phyloP scores from a whole-genome alignment of 2,329 filamentous ascomycete species.

The Venturia carpophila region DNA sequence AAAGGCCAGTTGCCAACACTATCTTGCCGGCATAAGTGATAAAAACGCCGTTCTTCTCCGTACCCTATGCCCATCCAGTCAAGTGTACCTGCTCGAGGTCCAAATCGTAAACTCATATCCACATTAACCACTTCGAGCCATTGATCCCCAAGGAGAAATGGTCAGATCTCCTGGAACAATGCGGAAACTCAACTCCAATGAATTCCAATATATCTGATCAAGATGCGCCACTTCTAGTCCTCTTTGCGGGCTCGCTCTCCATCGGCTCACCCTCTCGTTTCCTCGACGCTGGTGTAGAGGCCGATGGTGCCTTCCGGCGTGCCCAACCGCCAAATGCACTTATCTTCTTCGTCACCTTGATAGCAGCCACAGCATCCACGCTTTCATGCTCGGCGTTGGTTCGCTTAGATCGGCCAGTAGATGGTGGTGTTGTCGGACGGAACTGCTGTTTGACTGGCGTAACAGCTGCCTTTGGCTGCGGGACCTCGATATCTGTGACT shows the following conservation, averaged over 20 bases:
- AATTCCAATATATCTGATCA: not conserved
- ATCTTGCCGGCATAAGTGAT: not conserved
- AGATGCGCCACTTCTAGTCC: conserved; percentile 18
- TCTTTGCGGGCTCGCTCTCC: conserved; percentile 18
- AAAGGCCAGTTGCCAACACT: not conserved
- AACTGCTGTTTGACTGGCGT: conserved; percentile 33
- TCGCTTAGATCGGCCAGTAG: not conserved
- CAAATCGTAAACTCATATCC: conserved; percentile 5
- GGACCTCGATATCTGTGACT: conserved; percentile 43
- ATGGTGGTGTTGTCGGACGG: conserved; percentile 23
- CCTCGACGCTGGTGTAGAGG: conserved; percentile 28
- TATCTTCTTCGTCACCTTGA: conserved; percentile 26
- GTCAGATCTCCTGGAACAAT: not conserved
- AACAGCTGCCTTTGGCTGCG: not conserved
- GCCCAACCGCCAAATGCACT: conserved; percentile 63
- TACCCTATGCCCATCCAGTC: not conserved
- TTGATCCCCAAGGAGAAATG: not conserved
- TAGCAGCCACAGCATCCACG: conserved; percentile 20
- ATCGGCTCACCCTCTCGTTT: conserved; percentile 39
- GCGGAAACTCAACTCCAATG: not conserved
- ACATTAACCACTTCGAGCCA: not conserved
- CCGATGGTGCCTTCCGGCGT: conserved; percentile 47
- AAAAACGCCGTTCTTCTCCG: not conserved
- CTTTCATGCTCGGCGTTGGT: not conserved
- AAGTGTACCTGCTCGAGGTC: not conserved